A percentile compares a stretch with the other conserved stretches of the same genome.
phyloP scores from a whole-genome alignment of 352 stramenopile species.

The Globisporangium lucens region DNA sequence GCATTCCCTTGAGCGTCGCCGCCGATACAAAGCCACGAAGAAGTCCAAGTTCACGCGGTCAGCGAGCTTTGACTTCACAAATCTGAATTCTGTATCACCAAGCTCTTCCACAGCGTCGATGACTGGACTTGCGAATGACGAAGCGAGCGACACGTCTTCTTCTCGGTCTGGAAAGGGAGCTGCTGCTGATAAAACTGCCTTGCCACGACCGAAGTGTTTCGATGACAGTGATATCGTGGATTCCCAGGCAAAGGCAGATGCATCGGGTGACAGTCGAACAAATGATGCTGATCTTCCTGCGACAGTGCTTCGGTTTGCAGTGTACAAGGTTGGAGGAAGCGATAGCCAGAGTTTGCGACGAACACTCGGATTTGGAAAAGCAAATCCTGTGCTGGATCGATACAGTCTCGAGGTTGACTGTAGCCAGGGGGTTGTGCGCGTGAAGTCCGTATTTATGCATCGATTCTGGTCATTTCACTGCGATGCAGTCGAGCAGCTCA shows the following conservation, averaged over 20 bases:
- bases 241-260: constrained; percentile 26
- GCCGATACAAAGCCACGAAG: constrained; percentile 17
- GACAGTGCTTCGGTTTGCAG: constrained; percentile 66
- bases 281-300: constrained; percentile 45
- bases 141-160: constrained; percentile 8
- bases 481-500: constrained; percentile 53
- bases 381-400: constrained; percentile 67
- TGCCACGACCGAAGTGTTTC: constrained; percentile 52
- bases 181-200: neutral
- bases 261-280: constrained; percentile 29
- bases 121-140: neutral
- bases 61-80: constrained; percentile 72
- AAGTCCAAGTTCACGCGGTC: constrained; percentile 67
- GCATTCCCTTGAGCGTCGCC: constrained; percentile 3
- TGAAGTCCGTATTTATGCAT: constrained; percentile 84
- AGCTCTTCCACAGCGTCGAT: constrained; percentile 18
- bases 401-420: constrained; percentile 81
- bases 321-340: constrained; percentile 69
- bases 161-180: neutral
- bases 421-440: constrained; percentile 60
- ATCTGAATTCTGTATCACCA: constrained; percentile 26
- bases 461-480: constrained; percentile 79
- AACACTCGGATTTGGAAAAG: constrained; percentile 63
- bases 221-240: constrained; percentile 84
- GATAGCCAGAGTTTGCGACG: constrained; percentile 51